Evolutionary conservation across 169 alveolate genomes (phyloP), one percentile per base, ranked within the genome.

Genomic region (Plasmodium inui): DNA sequence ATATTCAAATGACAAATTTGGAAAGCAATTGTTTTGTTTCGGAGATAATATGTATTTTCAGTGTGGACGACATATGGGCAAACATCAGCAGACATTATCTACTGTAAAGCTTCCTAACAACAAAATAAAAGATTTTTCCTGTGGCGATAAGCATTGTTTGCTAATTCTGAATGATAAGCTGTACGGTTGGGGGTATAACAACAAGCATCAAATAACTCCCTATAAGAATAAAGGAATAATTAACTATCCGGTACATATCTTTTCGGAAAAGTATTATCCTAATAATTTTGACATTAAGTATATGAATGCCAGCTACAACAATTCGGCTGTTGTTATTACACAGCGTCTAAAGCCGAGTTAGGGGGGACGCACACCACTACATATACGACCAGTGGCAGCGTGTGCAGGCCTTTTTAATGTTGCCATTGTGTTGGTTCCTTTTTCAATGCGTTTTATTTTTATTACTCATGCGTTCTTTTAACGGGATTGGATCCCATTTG

Each of bases 91-190:
- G 46, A 88, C 94, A 1, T 88, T 88, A 88, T 88, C 94, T 57
- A 88, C 94, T 79, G 94, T 88, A 39, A 88, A 88, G 71, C 70
- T 88, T 14, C 89, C 94, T 5, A 88, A 88, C 72, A 76, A 88
- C 73, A 79, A 79, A 78, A 88, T 88, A 88, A 88, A 88, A 57
- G 94, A 88, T 37, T 79, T 88, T 88, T 61, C 94, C 1, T 88
- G 94, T 88, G 94, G 94, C 3, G 89, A 88, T 88, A 88, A 32
- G 7, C 94, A 88, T n/a, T 88, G 94, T 41, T 88, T 88, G 71
- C 79, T 88, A 79, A 88, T 78, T 67, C 50, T 88, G 55, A 88
- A 88, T 88, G 84, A 78, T 67, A 55, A 79, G 71, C 83, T 88
- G 10, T 88, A 88, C 50, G 94, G 94, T 12, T 88, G 94, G 94